These are phyloP conservation scores for Chaetomium fimeti DNA, from an alignment of 495 filamentous ascomycete genomes.

Conservation along the genomic window DNA sequence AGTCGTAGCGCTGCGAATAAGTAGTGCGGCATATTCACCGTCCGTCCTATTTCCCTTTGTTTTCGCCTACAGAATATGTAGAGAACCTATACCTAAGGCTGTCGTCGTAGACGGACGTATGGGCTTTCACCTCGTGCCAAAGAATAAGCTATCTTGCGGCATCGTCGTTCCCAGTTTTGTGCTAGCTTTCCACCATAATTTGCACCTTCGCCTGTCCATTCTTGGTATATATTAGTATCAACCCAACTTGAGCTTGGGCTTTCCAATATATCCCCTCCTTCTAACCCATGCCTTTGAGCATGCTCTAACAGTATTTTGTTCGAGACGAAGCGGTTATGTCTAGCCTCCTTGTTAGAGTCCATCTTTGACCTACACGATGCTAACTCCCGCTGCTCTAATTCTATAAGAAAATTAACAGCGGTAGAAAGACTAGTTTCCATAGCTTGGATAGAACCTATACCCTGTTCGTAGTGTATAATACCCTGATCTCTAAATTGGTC, in stretches of 20 bases:
- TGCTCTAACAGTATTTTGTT: too few species aligned
- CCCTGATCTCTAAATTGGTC: not conserved
- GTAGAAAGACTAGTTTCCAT: slow-evolving; percentile 1
- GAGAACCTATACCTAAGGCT: too few species aligned
- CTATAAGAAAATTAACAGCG: not conserved
- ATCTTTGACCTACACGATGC: not conserved
- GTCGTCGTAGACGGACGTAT: too few species aligned
- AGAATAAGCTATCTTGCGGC: too few species aligned
- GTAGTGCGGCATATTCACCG: too few species aligned
- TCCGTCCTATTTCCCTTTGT: too few species aligned
- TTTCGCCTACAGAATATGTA: too few species aligned
- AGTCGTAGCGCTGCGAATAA: too few species aligned
- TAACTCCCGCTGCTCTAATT: slow-evolving; percentile 3
- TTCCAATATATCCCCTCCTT: not conserved
- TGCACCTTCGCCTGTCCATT: not conserved
- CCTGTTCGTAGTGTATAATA: not conserved
- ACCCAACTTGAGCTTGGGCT: slow-evolving; percentile 7
- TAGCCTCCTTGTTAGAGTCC: too few species aligned
- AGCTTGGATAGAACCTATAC: not conserved
- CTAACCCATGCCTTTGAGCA: too few species aligned
- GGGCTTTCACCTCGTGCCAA: too few species aligned
- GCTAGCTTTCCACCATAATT: not conserved
- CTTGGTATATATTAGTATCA: not conserved
- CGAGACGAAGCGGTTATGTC: too few species aligned
- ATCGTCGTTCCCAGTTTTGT: not conserved